Conservation (phyloP, 73 alveolate species). For the Paramecium biaurelia region DNA sequence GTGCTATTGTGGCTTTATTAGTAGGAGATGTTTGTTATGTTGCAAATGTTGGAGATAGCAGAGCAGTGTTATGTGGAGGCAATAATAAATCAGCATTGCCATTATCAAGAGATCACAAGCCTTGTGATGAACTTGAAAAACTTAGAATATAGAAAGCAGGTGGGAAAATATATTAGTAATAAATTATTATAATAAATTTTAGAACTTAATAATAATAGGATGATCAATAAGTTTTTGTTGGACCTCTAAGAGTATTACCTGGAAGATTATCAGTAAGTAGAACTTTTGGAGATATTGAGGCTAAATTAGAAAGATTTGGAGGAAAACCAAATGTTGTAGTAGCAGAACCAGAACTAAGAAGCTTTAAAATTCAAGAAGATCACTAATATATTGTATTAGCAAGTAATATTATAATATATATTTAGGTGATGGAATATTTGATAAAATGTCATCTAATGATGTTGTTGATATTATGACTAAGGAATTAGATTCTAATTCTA, state of each 20-base stretch:
- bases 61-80: constrained; percentile 93
- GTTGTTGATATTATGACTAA: constrained; percentile 78
- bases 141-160: constrained; percentile 93
- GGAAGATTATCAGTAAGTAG: constrained; percentile 95
- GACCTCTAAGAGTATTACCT: constrained; percentile 98
- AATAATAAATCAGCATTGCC: constrained; percentile 81
- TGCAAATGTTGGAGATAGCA: constrained; percentile 97
- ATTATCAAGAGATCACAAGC: constrained; percentile 96
- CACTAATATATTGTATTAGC: constrained; percentile 77
- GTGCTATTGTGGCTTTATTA: constrained; percentile 92
- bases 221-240: constrained; percentile 58
- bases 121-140: constrained; percentile 93
- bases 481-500: not conserved
- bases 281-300: constrained; percentile 96
- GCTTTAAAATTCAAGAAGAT: constrained; percentile 80
- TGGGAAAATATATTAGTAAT: constrained; percentile 87
- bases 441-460: constrained; percentile 92
- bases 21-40: constrained; percentile 91
- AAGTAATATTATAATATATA: not conserved
- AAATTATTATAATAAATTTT: not conserved
- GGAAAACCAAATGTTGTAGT: constrained; percentile 96
- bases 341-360: constrained; percentile 90
- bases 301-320: constrained; percentile 89
- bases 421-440: constrained; percentile 97
- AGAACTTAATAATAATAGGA: not conserved